phyloP scores from a whole-genome alignment of 202 grass and related monocot genomes.

The Eragrostis tef region DNA sequence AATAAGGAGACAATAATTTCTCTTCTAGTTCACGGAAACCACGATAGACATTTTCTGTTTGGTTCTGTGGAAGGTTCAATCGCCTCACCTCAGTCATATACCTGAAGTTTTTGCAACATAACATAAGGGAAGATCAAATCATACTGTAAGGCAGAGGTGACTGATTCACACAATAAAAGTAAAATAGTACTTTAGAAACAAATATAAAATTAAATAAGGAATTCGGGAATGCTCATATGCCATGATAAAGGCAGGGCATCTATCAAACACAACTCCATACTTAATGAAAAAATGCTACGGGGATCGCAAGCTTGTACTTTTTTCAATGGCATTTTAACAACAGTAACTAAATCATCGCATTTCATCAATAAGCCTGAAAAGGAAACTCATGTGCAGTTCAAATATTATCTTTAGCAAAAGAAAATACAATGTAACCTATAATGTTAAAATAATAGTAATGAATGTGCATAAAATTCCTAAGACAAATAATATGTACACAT shows the following conservation, averaged over 20 bases:
- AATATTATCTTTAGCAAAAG: neutral
- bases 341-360: neutral
- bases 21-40: conserved; percentile 91
- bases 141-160: conserved; percentile 1
- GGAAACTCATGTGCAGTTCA: neutral
- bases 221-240: neutral
- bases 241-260: neutral
- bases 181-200: neutral
- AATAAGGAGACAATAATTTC: conserved; percentile 61
- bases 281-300: no score
- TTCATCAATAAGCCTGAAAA: neutral
- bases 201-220: neutral
- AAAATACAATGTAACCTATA: neutral
- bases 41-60: conserved; percentile 73
- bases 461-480: neutral
- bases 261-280: neutral
- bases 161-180: neutral
- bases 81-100: conserved; percentile 90
- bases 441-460: neutral
- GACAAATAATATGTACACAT: neutral
- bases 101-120: conserved; percentile 53
- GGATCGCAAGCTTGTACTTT: no score
- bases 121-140: neutral
- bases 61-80: conserved; percentile 73
- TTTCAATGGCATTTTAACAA: no score